phyloP scores from a whole-genome alignment of 345 rosid genomes.

The Mallotus nudiflorus region DNA sequence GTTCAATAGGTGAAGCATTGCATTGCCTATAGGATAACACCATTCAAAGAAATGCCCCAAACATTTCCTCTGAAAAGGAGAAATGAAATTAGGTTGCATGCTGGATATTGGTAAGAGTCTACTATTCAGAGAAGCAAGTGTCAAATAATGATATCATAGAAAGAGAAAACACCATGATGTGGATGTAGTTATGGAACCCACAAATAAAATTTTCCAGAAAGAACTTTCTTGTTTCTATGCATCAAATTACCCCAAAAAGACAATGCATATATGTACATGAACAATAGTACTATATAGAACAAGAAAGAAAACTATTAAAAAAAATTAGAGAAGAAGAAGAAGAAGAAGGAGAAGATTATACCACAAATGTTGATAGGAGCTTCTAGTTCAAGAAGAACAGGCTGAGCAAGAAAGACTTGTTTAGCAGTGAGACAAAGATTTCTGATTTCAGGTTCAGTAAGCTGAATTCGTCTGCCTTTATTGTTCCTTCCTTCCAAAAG shows the following conservation, averaged over 20 bases:
- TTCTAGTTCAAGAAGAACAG: conserved; percentile 22
- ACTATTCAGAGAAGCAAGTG: background rate
- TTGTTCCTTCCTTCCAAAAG: conserved; percentile 21
- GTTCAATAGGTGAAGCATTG: too few relatives aligned
- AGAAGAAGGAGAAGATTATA: background rate
- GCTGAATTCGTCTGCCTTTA: conserved; percentile 23
- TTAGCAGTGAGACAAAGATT: conserved; percentile 25
- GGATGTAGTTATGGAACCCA: too few relatives aligned
- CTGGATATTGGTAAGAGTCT: too few relatives aligned
- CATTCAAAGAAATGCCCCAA: too few relatives aligned
- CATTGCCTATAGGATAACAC: too few relatives aligned
- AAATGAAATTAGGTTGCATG: too few relatives aligned
- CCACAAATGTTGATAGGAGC: conserved; percentile 33
- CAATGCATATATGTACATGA: background rate
- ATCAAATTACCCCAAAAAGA: background rate
- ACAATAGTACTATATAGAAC: too few relatives aligned
- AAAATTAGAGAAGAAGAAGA: too few relatives aligned
- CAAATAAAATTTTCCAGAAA: background rate
- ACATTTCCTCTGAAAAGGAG: too few relatives aligned
- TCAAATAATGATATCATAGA: too few relatives aligned
- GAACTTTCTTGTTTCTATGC: background rate
- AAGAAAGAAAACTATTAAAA: too few relatives aligned
- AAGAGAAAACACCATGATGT: background rate
- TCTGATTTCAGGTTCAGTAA: conserved; percentile 26
- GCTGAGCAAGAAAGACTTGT: conserved; percentile 25